Base-by-base conservation (phyloP, 2,329 filamentous ascomycete species). In the Cladosporium sp. region DNA sequence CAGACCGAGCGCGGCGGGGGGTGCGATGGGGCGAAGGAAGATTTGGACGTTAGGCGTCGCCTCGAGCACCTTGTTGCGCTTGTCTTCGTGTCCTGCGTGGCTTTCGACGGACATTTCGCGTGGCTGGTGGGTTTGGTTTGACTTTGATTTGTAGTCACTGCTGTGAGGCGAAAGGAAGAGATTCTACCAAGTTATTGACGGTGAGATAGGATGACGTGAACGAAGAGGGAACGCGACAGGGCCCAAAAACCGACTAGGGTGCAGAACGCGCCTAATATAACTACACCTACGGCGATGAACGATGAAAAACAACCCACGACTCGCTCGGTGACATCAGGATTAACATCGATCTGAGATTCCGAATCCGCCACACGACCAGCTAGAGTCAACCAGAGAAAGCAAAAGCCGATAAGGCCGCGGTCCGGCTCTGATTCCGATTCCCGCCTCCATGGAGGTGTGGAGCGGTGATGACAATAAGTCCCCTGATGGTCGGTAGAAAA, bases 1-100 rank as follows among this genome's bases (percentile, higher is more conserved):
- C 3, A 65, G 55, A 7, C 62, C 62, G 3, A 64, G 48, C 1
- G 62, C 63, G 4, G 59, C 62, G 5, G 63, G 62, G 9, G 63
- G 58, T n/a, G 62, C 63, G 44, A 65, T 63, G 4, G 63, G 62
- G 27, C 49, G 54, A 1, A 65, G 54, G 51, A 58, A 60, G 39
- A 64, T 64, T 27, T 51, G 54, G 3, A 64, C 52, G 15, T 56
- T 53, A 4, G 61, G 59, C 15, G 37, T n/a, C 13, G 17, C 22
- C 11, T 48, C 45, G 17, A 48, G 9, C 24, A 48, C 37, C 4
- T 44, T 40, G 17, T 53, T 36, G 18, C 32, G 30, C 20, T 50
- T 50, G 32, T 43, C 40, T 17, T 50, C 47, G 15, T 50, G 30
- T 18, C 30, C 39, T 29, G 40, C 19, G 30, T 43, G 30, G 20